Conservation (phyloP, 208 protist genomes). For the Trypanosoma lewisi region DNA sequence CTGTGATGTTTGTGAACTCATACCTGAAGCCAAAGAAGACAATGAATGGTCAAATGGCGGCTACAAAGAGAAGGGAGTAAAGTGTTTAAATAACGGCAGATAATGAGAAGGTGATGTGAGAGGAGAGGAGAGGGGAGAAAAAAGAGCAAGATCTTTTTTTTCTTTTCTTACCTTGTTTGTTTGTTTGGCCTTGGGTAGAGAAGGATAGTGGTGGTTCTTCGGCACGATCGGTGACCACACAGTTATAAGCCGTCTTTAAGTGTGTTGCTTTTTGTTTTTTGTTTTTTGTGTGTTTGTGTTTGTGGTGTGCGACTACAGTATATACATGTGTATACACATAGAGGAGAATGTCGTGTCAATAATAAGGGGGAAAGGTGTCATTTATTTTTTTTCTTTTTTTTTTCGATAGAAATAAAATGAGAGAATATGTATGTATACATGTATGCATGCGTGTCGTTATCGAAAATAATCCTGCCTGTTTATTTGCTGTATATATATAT, state of each 20-base stretch:
- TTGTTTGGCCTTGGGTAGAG: not conserved
- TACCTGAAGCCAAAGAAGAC: constrained; percentile 52
- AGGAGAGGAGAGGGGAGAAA: not conserved
- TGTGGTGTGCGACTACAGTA: not conserved
- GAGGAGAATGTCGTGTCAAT: not conserved
- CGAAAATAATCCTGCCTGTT: not conserved
- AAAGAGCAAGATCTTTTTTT: not conserved
- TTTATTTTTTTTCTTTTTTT: too few relatives aligned
- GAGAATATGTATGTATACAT: too few relatives aligned
- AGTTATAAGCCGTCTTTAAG: too few relatives aligned
- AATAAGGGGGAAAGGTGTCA: not conserved
- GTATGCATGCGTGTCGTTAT: too few relatives aligned
- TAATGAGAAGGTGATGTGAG: not conserved
- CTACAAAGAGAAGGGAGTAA: constrained; percentile 3
- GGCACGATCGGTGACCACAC: too few relatives aligned
- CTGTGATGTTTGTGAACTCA: constrained; percentile 70
- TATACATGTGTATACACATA: not conserved
- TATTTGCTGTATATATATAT: not conserved
- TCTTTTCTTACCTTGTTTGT: not conserved
- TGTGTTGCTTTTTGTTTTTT: not conserved
- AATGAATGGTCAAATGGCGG: not conserved
- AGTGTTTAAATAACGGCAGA: not conserved
- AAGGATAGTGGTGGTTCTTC: not conserved
- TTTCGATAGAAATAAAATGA: too few relatives aligned
- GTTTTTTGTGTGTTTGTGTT: constrained; percentile 3